Evolutionary conservation across 1,139 yeast genomes (phyloP).

Genomic region (Saccharomyces pastorianus): DNA sequence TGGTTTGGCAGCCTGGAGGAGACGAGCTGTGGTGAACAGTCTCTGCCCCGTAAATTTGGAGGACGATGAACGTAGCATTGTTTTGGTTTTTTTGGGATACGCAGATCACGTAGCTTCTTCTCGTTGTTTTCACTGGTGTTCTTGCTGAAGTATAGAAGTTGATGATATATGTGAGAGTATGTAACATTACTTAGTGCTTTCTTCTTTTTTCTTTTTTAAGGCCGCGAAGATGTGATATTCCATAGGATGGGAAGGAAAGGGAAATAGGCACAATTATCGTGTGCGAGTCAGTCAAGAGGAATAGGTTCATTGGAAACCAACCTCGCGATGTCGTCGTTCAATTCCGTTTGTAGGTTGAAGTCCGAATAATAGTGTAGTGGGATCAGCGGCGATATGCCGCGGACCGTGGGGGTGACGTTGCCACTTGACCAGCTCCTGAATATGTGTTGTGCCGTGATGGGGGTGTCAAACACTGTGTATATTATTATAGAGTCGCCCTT

Average conservation of each 20-base stretch:
- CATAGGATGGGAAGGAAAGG: background rate
- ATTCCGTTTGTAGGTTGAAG: background rate
- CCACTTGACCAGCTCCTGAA: background rate
- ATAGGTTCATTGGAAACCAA: background rate
- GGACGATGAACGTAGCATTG: background rate
- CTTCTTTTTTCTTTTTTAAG: too few species aligned
- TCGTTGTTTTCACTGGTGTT: background rate
- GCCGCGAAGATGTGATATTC: background rate
- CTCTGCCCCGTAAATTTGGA: background rate
- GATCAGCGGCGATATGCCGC: constrained; percentile 2
- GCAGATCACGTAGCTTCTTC: background rate
- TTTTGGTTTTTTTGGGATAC: background rate
- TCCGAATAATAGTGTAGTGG: background rate
- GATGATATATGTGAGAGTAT: background rate
- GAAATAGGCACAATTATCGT: background rate
- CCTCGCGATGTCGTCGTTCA: background rate
- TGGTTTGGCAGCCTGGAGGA: constrained; percentile 12
- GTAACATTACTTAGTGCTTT: background rate
- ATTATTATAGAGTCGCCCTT: constrained; percentile 2
- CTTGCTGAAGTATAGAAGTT: background rate
- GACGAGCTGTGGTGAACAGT: background rate
- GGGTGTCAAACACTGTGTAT: constrained; percentile 3
- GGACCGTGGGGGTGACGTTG: background rate
- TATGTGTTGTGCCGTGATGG: constrained; percentile 1
- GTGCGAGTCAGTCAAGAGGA: background rate